Evolutionary conservation across 2,329 filamentous ascomycete species (phyloP), one percentile per base, ranked within the genome.

Genomic region (Zymoseptoria passerinii): DNA sequence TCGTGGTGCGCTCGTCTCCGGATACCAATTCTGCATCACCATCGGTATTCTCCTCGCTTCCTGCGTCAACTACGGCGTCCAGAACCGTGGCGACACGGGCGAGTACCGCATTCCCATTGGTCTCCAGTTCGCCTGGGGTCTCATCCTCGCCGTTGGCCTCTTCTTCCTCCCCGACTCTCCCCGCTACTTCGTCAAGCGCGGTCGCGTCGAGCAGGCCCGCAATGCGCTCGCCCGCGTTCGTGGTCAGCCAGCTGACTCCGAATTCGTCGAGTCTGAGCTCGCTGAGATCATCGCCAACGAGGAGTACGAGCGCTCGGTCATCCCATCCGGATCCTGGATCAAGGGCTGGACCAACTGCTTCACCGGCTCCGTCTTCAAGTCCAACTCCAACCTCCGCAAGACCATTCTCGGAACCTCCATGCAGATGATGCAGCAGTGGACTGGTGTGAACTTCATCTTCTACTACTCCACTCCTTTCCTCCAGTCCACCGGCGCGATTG

Each of bases 381-480:
- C 67, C 56, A 80, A 78, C 71, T 80, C 78, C 62, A 79, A 79
- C 65, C 63, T 79, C 18, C 76, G 77, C 64, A 75, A 76, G 58
- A 76, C 77, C 51, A 70, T 78, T 48, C 74, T 79, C 53, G 77
- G 77, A 54, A 75, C 77, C 55, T 73, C 73, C 27, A 68, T 79
- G 18, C 77, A 79, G 66, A 79, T 79, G 76, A 77, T 79, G 74
- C 76, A 79, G 62, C 77, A 79, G 67, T 78, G 83, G 83, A 92
- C 89, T 27, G 89, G 90, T 79, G 88, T 95, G 76, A 95, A 95
- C 81, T 95, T 92, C 76, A 89, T 94, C 80, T 94, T 92, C 80
- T 74, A 75, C 64, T 78, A 75, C 78, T 90, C 88, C 40, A 91
- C 89, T 35, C 84, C 88, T 60, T 95, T 95, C 84, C 88, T 95